These are phyloP conservation scores for Metschnikowia bowlesiae DNA, from an alignment of 805 yeast species.

Conservation along the genomic window DNA sequence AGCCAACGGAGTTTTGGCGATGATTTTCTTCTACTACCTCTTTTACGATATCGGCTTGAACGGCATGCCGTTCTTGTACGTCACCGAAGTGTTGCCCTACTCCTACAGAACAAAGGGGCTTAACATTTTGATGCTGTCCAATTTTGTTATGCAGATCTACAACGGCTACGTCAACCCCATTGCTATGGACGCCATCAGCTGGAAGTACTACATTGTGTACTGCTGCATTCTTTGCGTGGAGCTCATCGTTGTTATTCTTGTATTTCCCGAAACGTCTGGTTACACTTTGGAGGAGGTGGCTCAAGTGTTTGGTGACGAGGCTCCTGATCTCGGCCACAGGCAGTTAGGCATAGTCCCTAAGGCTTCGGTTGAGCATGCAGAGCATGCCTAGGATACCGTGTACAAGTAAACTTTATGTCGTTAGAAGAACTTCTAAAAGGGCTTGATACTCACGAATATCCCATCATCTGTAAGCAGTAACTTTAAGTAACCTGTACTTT, in stretches of 20 bases:
- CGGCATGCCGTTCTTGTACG: slow-evolving; percentile 44
- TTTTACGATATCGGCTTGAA: slow-evolving; percentile 41
- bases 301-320: slow-evolving; percentile 36
- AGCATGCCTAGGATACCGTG: slow-evolving; percentile 1
- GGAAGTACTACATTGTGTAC: slow-evolving; percentile 44
- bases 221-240: slow-evolving; percentile 28
- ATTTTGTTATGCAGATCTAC: slow-evolving; percentile 19
- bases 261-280: slow-evolving; percentile 42
- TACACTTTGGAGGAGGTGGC: slow-evolving; percentile 42
- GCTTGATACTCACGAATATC: neutral
- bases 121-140: slow-evolving; percentile 23
- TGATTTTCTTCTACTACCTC: slow-evolving; percentile 45
- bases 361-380: slow-evolving; percentile 9
- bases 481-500: too few species aligned
- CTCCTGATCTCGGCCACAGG: slow-evolving; percentile 10
- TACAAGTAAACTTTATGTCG: neutral
- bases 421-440: too few species aligned
- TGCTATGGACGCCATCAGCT: slow-evolving; percentile 39
- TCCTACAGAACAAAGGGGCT: slow-evolving; percentile 41
- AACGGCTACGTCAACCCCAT: slow-evolving; percentile 24
- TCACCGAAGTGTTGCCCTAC: slow-evolving; percentile 41
- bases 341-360: slow-evolving; percentile 3
- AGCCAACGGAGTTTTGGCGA: slow-evolving; percentile 46
- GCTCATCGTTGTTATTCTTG: slow-evolving; percentile 26
- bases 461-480: neutral